Evolutionary conservation across 169 alveolate genomes (phyloP).

Genomic region (Cryptosporidium felis): DNA sequence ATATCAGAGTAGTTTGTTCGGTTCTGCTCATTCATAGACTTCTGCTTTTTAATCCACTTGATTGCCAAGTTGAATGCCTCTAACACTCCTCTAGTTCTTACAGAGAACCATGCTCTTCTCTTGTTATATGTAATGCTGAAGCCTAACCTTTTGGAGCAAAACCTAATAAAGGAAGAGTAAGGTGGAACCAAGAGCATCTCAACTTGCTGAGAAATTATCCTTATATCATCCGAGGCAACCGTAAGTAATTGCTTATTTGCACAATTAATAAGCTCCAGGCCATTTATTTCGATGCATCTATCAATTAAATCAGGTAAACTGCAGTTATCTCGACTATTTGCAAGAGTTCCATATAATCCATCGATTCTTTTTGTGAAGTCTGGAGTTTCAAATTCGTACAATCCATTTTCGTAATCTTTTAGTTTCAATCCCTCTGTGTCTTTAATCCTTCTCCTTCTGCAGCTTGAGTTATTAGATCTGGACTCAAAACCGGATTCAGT

Average conservation of each 20-base stretch:
- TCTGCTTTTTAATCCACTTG: constrained; percentile 61
- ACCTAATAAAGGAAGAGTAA: constrained; percentile 40
- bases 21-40: not conserved
- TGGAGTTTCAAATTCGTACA: not conserved
- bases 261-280: not conserved
- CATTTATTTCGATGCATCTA: constrained; percentile 24
- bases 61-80: constrained; percentile 68
- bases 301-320: constrained; percentile 25
- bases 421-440: not conserved
- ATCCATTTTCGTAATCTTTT: constrained; percentile 26
- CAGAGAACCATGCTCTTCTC: constrained; percentile 70
- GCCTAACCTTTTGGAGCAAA: constrained; percentile 60
- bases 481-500: not conserved
- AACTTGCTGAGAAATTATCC: constrained; percentile 47
- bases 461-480: not conserved
- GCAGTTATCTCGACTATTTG: not conserved
- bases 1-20: not conserved
- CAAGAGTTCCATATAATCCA: not conserved
- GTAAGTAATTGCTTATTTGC: constrained; percentile 1
- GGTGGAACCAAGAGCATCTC: constrained; percentile 62
- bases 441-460: constrained; percentile 1
- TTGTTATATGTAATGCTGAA: constrained; percentile 57
- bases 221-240: not conserved
- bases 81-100: constrained; percentile 56
- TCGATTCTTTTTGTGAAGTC: not conserved